phyloP scores from a whole-genome alignment of 2,329 filamentous ascomycete genomes.

The Cladosporium sp. region DNA sequence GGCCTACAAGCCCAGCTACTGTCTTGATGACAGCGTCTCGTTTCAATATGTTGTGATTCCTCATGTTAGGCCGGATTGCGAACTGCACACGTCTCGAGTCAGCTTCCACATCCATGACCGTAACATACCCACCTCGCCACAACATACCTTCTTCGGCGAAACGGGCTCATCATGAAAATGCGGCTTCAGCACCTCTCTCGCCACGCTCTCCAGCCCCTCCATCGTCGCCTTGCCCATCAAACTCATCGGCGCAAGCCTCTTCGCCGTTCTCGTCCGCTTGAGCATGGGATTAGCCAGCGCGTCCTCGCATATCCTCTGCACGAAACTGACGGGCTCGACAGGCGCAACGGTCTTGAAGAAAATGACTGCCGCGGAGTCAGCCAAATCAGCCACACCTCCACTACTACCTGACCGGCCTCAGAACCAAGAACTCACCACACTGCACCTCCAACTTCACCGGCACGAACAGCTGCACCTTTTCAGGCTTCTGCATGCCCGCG shows the following conservation, averaged over 20 bases:
- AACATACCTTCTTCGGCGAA: slow-evolving; percentile 47
- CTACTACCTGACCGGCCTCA: background rate
- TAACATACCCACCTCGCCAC: background rate
- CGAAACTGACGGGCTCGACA: slow-evolving; percentile 55
- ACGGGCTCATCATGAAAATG: slow-evolving; percentile 54
- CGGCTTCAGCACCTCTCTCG: slow-evolving; percentile 54
- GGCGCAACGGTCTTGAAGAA: slow-evolving; percentile 53
- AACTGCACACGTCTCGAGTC: slow-evolving; percentile 48
- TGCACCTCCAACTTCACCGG: slow-evolving; percentile 50
- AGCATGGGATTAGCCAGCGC: slow-evolving; percentile 45
- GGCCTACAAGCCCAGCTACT: slow-evolving; percentile 59
- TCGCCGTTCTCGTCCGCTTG: slow-evolving; percentile 53
- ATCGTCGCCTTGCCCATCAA: slow-evolving; percentile 61
- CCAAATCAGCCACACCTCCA: slow-evolving; percentile 15
- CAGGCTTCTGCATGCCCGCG: slow-evolving; percentile 52
- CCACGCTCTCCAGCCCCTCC: slow-evolving; percentile 60
- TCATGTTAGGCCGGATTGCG: slow-evolving; percentile 73
- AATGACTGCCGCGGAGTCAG: slow-evolving; percentile 37
- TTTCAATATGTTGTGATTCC: slow-evolving; percentile 64
- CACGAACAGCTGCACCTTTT: slow-evolving; percentile 45
- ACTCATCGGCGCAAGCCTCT: slow-evolving; percentile 55
- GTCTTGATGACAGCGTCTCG: slow-evolving; percentile 64
- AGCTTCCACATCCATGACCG: background rate
- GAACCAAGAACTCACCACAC: slow-evolving; percentile 39
- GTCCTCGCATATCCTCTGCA: slow-evolving; percentile 53